phyloP scores from a whole-genome alignment of 2,329 filamentous ascomycete genomes.

The Aurifilum marmelostoma region DNA sequence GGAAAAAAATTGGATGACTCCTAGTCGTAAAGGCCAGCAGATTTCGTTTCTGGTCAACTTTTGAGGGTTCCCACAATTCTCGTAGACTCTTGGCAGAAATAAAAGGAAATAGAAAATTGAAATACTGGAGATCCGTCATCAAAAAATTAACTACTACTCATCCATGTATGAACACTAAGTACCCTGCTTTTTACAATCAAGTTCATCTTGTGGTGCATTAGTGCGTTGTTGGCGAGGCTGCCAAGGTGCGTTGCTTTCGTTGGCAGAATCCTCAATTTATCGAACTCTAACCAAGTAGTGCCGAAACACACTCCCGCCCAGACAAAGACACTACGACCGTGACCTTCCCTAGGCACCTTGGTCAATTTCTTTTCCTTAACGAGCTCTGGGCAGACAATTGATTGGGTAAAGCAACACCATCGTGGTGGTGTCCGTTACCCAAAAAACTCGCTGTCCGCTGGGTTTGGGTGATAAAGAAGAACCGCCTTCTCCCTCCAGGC shows the following conservation, averaged over 20 bases:
- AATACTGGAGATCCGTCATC: neutral
- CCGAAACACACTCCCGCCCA: neutral
- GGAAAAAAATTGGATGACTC: neutral
- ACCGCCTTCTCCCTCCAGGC: neutral
- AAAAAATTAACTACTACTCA: neutral
- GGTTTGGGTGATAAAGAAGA: neutral
- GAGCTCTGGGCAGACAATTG: neutral
- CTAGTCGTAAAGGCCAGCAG: neutral
- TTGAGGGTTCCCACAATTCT: neutral
- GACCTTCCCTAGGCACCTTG: neutral
- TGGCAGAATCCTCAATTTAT: neutral
- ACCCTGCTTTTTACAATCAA: neutral
- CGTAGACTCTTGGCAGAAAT: neutral
- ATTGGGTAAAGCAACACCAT: neutral
- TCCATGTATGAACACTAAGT: neutral
- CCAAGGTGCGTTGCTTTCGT: neutral
- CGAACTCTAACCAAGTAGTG: neutral
- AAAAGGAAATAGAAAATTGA: neutral
- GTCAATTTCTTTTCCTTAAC: neutral
- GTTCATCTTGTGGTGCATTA: neutral
- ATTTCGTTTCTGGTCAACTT: neutral
- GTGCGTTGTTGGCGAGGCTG: neutral
- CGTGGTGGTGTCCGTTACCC: neutral
- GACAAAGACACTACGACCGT: neutral
- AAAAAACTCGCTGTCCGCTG: neutral